Evolutionary conservation across 257 asterid genomes (phyloP).

Genomic region (Solanum chilense): DNA sequence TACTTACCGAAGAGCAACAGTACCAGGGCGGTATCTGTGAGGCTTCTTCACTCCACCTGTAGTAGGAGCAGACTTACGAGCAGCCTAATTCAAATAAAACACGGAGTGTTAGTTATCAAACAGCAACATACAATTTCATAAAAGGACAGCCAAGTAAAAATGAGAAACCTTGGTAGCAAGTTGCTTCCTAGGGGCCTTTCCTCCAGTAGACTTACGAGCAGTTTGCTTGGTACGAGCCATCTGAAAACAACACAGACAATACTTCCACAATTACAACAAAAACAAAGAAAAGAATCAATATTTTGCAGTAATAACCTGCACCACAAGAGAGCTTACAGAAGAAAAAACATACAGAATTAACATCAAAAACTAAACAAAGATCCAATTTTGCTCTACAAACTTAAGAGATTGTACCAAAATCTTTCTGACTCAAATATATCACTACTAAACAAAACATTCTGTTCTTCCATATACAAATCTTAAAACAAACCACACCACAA

Average conservation of each 20-base stretch:
- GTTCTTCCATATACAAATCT: neutral
- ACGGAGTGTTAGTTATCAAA: neutral
- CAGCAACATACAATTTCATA: neutral
- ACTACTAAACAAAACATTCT: neutral
- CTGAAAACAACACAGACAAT: neutral
- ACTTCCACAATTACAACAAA: neutral
- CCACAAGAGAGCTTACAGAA: no score
- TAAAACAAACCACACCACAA: no score
- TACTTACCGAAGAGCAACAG: conserved; percentile 64
- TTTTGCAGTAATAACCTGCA: neutral
- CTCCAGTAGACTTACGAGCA: conserved; percentile 72
- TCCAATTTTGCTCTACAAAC: neutral
- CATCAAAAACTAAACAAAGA: neutral
- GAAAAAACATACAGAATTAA: no score
- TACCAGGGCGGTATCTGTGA: conserved; percentile 72
- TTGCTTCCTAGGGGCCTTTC: conserved; percentile 77
- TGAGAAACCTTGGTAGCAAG: conserved; percentile 54
- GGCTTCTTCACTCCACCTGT: conserved; percentile 80
- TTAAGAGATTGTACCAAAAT: neutral
- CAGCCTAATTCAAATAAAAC: conserved; percentile 24
- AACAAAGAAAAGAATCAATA: neutral
- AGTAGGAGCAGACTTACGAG: conserved; percentile 80
- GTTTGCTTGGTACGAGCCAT: conserved; percentile 87
- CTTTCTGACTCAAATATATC: neutral
- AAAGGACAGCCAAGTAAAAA: no score